Conservation (phyloP, 352 stramenopile genomes). For the Pythium chondricola region DNA sequence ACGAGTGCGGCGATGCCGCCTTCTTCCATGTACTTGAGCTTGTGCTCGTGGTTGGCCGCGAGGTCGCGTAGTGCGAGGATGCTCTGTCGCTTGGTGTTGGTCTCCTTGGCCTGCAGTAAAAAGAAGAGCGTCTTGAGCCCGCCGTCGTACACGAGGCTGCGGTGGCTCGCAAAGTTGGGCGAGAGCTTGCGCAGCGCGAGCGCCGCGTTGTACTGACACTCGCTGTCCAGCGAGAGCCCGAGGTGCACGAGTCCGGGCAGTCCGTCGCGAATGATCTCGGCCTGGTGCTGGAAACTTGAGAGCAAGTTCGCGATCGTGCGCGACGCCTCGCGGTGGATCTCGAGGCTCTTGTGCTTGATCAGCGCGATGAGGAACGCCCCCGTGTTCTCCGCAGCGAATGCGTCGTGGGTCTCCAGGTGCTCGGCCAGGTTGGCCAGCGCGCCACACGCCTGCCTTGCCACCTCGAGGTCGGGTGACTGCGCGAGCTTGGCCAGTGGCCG, state of each 20-base stretch:
- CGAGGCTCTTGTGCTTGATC: constrained; percentile 81
- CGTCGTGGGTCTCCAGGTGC: constrained; percentile 90
- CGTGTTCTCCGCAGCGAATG: constrained; percentile 72
- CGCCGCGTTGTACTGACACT: constrained; percentile 94
- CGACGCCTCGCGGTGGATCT: constrained; percentile 93
- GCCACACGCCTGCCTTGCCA: constrained; percentile 88
- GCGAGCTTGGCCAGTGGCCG: constrained; percentile 77
- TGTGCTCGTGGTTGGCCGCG: constrained; percentile 84
- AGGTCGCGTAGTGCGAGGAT: constrained; percentile 88
- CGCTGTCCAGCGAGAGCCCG: constrained; percentile 81
- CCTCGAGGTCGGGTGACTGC: constrained; percentile 89
- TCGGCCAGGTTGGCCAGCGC: constrained; percentile 93
- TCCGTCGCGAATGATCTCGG: constrained; percentile 87
- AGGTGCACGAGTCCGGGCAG: constrained; percentile 89
- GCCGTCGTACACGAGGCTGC: constrained; percentile 78
- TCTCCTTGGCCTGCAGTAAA: constrained; percentile 86
- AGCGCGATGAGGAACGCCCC: constrained; percentile 69
- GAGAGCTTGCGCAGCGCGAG: constrained; percentile 93
- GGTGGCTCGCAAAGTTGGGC: constrained; percentile 88
- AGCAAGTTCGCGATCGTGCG: constrained; percentile 93
- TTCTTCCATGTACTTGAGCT: constrained; percentile 82
- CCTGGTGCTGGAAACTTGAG: constrained; percentile 89
- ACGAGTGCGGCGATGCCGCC: constrained; percentile 86
- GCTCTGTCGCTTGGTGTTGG: constrained; percentile 90
- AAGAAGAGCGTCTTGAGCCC: constrained; percentile 91